Conservation (phyloP, 2,329 filamentous ascomycete species). For the Aplosporella prunicola region DNA sequence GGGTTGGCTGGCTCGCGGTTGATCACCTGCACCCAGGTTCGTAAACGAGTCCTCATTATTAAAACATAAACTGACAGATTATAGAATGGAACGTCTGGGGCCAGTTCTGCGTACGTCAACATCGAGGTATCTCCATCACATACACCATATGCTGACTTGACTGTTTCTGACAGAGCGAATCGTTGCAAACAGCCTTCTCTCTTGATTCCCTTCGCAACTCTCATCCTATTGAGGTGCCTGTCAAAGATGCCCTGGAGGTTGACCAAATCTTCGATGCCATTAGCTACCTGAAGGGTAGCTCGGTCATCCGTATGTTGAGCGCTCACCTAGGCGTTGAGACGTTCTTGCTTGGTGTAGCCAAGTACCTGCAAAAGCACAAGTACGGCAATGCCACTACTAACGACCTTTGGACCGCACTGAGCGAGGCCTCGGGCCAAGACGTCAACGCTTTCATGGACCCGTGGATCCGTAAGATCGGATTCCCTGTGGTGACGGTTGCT, state of each 20-base stretch:
- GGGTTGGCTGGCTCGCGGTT: slow-evolving; percentile 91
- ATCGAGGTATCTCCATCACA: slow-evolving; percentile 41
- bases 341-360: slow-evolving; percentile 82
- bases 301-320: slow-evolving; percentile 91
- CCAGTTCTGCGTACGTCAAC: slow-evolving; percentile 70
- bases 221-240: slow-evolving; percentile 92
- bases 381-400: slow-evolving; percentile 87
- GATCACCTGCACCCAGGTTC: slow-evolving; percentile 76
- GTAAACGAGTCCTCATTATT: slow-evolving; percentile 8
- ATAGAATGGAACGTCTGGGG: slow-evolving; percentile 93
- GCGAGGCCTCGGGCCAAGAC: slow-evolving; percentile 78
- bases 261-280: slow-evolving; percentile 98
- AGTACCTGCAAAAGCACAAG: slow-evolving; percentile 79
- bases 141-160: slow-evolving; percentile 23
- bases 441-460: slow-evolving; percentile 81
- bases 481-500: slow-evolving; percentile 77
- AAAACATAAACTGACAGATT: slow-evolving; percentile 3
- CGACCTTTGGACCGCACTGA: slow-evolving; percentile 82
- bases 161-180: slow-evolving; percentile 57
- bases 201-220: slow-evolving; percentile 85
- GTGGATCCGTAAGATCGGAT: slow-evolving; percentile 94
- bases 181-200: slow-evolving; percentile 81
- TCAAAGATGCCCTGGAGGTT: slow-evolving; percentile 86
- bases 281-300: slow-evolving; percentile 93
- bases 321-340: slow-evolving; percentile 78